Conservation (phyloP, 2,329 filamentous ascomycete genomes). For the Fusarium armeniacum region DNA sequence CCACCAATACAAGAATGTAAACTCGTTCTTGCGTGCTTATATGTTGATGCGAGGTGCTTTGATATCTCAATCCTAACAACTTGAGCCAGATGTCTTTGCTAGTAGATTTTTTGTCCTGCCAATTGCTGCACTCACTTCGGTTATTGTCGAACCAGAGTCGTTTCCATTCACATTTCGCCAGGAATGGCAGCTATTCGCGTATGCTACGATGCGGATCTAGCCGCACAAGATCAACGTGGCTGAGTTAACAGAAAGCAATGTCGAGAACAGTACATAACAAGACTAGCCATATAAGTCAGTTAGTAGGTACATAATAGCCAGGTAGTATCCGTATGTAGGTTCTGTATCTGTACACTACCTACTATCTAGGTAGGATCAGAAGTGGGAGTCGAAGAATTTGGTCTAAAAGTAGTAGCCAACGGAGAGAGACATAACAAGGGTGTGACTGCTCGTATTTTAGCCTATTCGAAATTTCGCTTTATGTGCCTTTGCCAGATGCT, state of each 20-base stretch:
- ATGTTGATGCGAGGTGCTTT: not conserved
- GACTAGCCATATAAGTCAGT: not conserved
- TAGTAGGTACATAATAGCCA: not conserved
- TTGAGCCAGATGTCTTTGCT: not conserved
- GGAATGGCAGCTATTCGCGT: constrained; percentile 36
- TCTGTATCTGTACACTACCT: not conserved
- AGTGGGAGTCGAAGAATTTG: constrained; percentile 24
- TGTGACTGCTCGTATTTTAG: constrained; percentile 33
- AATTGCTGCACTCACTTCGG: constrained; percentile 11
- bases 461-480: constrained; percentile 19
- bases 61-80: not conserved
- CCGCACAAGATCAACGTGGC: constrained; percentile 43
- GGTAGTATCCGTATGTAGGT: not conserved
- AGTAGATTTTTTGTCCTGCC: constrained; percentile 4
- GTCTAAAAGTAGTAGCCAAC: constrained; percentile 10
- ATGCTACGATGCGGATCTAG: constrained; percentile 46
- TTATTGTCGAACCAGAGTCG: constrained; percentile 24
- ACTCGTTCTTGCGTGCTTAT: not conserved
- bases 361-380: constrained; percentile 14
- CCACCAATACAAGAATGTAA: constrained; percentile 5
- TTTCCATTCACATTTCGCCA: constrained; percentile 12
- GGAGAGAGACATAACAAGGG: constrained; percentile 22
- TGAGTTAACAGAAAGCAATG: constrained; percentile 26
- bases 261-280: constrained; percentile 7
- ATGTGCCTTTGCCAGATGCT: constrained; percentile 7